Base-by-base conservation (phyloP, 352 stramenopile species). In the Phytophthora hibernalis region DNA sequence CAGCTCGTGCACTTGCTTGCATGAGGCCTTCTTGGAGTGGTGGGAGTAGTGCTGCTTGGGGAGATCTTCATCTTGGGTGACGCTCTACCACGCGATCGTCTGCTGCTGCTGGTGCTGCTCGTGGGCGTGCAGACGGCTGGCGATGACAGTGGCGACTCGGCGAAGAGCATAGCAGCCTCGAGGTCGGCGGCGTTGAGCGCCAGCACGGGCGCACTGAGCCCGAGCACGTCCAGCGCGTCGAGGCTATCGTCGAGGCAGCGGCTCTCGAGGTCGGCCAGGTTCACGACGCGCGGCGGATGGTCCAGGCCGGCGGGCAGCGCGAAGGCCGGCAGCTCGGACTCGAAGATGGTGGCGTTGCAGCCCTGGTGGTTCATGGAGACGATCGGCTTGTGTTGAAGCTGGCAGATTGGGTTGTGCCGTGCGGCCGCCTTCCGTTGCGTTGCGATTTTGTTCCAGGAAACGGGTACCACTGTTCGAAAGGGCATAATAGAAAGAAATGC, bases 1-100 rank as follows among this genome's bases (percentile, higher is more conserved):
- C 16, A 77, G 65, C 54, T 74, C 64, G 44, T 74, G 69, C 50
- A 77, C 64, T 26, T 77, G 56, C 49, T 69, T 70, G 24, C 65
- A 60, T 28, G 61, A 72, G n/a, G 64, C 58, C 54, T 68, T 72
- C 24, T 77, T 77, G 28, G 52, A 49, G 49, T 72, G 69, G 35
- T 60, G 54, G 37, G 7, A 4, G n/a, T 22, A 16, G 0, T 18
- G 40, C 40, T 16, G 6, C 10, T 43, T 47, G 35, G 65, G 66
- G 61, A n/a, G 12, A n/a, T 40, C 28, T n/a, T n/a, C n/a, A n/a
- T n/a, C n/a, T 40, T 61, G 20, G 67, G 44, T 20, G 67, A 65
- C 15, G 43, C 13, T 37, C 31, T 73, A 30, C 45, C 28, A 37
- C 54, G 48, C 6, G 52, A 47, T 2, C 26, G 43, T 1, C 47